Evolutionary conservation across 495 filamentous ascomycete species (phyloP).

Genomic region (Aspergillus coremiiformis): DNA sequence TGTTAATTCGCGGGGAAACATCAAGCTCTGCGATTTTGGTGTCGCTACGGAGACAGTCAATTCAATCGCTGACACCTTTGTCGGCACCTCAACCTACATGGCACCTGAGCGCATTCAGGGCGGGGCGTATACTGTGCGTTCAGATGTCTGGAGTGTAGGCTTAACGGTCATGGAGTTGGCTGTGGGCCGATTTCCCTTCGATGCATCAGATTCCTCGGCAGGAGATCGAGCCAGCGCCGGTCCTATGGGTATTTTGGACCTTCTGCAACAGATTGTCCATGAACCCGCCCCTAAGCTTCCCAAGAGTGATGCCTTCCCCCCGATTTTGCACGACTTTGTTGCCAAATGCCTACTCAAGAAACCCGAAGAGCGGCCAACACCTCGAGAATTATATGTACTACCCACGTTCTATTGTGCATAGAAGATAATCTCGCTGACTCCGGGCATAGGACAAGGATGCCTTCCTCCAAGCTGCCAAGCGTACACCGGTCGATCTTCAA

Average conservation of each 20-base stretch:
- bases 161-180: constrained; percentile 92
- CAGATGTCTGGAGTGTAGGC: constrained; percentile 98
- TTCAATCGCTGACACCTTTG: constrained; percentile 95
- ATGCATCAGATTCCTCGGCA: constrained; percentile 66
- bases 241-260: constrained; percentile 89
- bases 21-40: constrained; percentile 97
- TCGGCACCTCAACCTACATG: constrained; percentile 98
- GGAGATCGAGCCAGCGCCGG: constrained; percentile 59
- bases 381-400: constrained; percentile 65
- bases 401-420: not conserved
- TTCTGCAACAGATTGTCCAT: constrained; percentile 95
- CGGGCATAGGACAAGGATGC: constrained; percentile 67
- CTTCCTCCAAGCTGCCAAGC: constrained; percentile 90
- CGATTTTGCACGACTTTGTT: constrained; percentile 91
- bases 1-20: constrained; percentile 85
- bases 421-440: constrained; percentile 11
- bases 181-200: constrained; percentile 93
- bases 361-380: constrained; percentile 80
- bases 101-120: constrained; percentile 96
- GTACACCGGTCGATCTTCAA: constrained; percentile 83
- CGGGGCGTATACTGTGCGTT: constrained; percentile 93
- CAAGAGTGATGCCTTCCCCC: constrained; percentile 94
- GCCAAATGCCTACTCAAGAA: constrained; percentile 89
- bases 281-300: constrained; percentile 89
- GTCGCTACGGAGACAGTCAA: constrained; percentile 95